Evolutionary conservation across 2,329 filamentous ascomycete species (phyloP), one percentile per base, ranked within the genome.

Genomic region (Pezicula neosporulosa): DNA sequence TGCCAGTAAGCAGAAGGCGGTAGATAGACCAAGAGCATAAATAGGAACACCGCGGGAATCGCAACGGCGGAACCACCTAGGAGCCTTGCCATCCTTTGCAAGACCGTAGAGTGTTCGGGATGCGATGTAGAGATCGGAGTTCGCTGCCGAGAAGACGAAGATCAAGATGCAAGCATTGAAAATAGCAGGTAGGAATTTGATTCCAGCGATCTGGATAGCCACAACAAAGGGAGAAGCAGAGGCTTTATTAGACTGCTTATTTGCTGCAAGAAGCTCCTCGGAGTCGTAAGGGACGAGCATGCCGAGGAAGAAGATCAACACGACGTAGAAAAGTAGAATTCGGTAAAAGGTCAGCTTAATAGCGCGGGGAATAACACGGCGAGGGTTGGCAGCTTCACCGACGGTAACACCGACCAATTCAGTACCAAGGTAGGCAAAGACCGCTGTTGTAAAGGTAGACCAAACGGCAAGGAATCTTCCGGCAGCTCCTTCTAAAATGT

Each of bases 51-150:
- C 72, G 55, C 77, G 78, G 33, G 76, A 82, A 19, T 85, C 87
- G 15, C 65, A 72, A 41, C 75, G 49, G 15, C 52, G 73, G 68
- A 88, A 86, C 57, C 82, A 66, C 12, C 65, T 68, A 0, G 86
- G 87, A 0, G 87, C 85, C 48, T 88, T 84, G 10, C 81, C 80
- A 49, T 80, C 83, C 8, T 85, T 74, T 0, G 86, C 78, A 64
- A 91, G 80, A 52, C 83, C 84, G 63, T 87, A 84, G 8, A 91
- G 73, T 18, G 90, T 82, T 63, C 87, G 82, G 39, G 82, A 85
- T 47, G 85, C 83, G 1, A 82, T 84, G 68, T 87, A 87, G 48
- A 82, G 72, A 71, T 81, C 58, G 0, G 80, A 78, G 61, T 82
- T 83, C 24, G 77, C 80, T 6, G 80, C 80, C 1, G 80, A 82